Evolutionary conservation across 148 eudicot genomes (phyloP), one percentile per base, ranked within the genome.

Genomic region (Gaultheria prostrata): DNA sequence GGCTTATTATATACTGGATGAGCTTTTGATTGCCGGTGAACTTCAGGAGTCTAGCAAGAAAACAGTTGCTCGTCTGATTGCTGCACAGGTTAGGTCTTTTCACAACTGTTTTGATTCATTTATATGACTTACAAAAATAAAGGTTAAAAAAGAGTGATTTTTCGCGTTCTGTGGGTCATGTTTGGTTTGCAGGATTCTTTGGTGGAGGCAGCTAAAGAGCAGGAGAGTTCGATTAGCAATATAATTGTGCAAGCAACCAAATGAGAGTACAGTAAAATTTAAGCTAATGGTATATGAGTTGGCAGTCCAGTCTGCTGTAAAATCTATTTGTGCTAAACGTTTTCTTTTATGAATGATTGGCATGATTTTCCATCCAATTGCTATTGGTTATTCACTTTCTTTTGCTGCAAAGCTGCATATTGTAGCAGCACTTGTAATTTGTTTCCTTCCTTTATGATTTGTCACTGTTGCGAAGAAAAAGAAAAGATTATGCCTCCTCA

Each of bases 31-130:
- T 74, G 98, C 98, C 82, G 98, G 98, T 63, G 98, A 96, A 88
- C 92, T 96, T 85, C 98, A 94, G 90, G 98, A 96, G 83, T 89
- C 98, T 2, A 96, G 98, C 90, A 96, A 96, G 95, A 96, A 93
- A 86, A 87, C 97, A 48, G 93, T 96, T 85, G 93, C 92, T 24
- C 95, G 98, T 56, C 83, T 96, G 76, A 87, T 96, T 80, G 98
- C 94, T 77, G 93, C 98, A 50, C 98, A 96, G 95, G 98, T 96
- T 39, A 85, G 32, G 32, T 70, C 14, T 26, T 17, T 65, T 24
- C 33, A 28, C 12, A 50, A 13, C 14, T 50, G 53, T 50, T 50
- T 1, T 50, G 13, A 50, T 50, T 13, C 53, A 50, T 50, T 50
- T 50, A 49, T 49, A 8, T 11, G 51, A 49, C 51, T 49, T 49